Conservation (phyloP, 345 rosid genomes). For the Leavenworthia alabamica region DNA sequence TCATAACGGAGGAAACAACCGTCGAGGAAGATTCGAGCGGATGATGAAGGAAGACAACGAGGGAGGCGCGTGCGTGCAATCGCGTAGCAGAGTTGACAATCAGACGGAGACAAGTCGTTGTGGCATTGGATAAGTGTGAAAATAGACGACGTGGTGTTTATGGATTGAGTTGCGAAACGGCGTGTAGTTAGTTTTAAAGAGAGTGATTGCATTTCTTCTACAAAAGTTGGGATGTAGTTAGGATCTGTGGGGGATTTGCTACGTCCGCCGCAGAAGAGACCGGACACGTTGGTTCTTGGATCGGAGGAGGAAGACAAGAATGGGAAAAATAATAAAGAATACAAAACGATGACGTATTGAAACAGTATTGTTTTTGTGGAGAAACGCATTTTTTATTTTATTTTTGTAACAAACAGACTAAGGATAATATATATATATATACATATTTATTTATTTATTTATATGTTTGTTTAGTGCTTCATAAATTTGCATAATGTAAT, state of each 20-base stretch:
- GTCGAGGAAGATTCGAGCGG: constrained; percentile 44
- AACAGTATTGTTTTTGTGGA: background rate
- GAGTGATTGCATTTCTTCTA: constrained; percentile 28
- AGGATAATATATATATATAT: too few relatives aligned
- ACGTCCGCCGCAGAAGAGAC: constrained; percentile 24
- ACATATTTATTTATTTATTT: too few relatives aligned
- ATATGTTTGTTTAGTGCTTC: background rate
- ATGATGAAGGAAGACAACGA: constrained; percentile 39
- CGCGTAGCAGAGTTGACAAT: constrained; percentile 36
- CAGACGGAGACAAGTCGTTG: constrained; percentile 32
- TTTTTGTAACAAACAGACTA: too few relatives aligned
- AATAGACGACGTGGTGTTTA: constrained; percentile 17
- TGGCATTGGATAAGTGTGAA: constrained; percentile 38
- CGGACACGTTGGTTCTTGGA: constrained; percentile 7
- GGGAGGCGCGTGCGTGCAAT: constrained; percentile 31
- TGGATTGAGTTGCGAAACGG: constrained; percentile 22
- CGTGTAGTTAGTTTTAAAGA: constrained; percentile 6
- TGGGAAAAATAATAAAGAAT: background rate
- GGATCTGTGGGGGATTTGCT: constrained; percentile 4
- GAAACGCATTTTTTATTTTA: constrained; percentile 20
- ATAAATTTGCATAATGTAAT: background rate
- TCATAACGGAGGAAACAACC: constrained; percentile 47
- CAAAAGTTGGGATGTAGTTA: constrained; percentile 22
- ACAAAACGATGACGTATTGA: background rate
- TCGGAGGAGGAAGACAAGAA: background rate